Evolutionary conservation across 2,329 filamentous ascomycete genomes (phyloP), one percentile per base, ranked within the genome.

Genomic region (Aureobasidium sp.): DNA sequence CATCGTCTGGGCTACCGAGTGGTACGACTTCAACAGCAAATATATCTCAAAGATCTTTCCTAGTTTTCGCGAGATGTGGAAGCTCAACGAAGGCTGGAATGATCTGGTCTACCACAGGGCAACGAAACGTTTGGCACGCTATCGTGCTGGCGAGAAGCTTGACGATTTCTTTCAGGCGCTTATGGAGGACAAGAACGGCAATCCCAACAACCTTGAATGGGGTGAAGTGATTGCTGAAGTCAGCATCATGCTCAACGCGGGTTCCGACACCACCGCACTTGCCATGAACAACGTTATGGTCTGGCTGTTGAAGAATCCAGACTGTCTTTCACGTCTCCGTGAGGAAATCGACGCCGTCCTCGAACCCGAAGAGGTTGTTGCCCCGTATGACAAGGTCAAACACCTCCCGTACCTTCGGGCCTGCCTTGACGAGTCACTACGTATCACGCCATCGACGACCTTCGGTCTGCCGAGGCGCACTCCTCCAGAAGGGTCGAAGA

Each of bases 211-310:
- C 41, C 76, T 85, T 1, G 80, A 84, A 63, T 82, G 77, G 77
- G 82, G 83, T 29, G 83, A 86, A 69, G 79, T 85, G 8, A 76
- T 82, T 0, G 81, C 83, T 8, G 82, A 86, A 67, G 73, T 82
- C 31, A 75, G 70, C 51, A 82, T 79, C 68, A 84, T 84, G 76
- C 77, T 68, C 74, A 71, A 75, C 65, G 82, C 81, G 0, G 81
- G 81, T 9, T 77, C 73, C 3, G 79, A 78, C 25, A 84, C 81
- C 0, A 83, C 81, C 9, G 79, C 76, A 62, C 79, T 82, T 60
- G 76, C 82, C 11, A 77, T 85, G 68, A 75, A 76, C 17, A 82
- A 84, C 64, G 78, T 79, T 39, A 74, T 84, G 68, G 81, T 78
- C 67, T 76, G 79, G 65, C 74, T 86, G 2, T 70, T 84, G 47